A percentile compares a stretch with the other conserved stretches of the same genome.
Conservation (phyloP, 495 filamentous ascomycete species). For the Viridothelium virens region DNA sequence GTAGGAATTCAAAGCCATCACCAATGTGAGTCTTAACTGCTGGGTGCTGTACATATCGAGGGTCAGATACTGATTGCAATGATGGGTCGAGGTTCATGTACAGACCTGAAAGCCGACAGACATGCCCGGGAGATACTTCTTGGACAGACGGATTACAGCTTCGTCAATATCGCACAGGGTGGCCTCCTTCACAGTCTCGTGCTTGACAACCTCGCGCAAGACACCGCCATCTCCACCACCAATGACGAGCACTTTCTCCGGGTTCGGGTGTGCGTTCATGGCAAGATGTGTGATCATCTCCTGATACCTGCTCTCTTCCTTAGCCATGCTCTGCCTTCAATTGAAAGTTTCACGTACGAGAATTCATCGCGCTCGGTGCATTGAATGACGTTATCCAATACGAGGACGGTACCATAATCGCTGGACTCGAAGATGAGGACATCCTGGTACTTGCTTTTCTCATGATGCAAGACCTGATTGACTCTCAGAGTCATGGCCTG, state of each 20-base stretch:
- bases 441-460: conserved; percentile 98
- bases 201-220: conserved; percentile 96
- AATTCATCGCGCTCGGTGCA: conserved; percentile 98
- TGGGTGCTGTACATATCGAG: conserved; percentile 52
- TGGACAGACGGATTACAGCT: conserved; percentile 97
- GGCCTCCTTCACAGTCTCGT: conserved; percentile 81
- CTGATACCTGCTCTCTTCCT: conserved; percentile 60
- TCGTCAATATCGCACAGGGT: conserved; percentile 98
- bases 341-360: conserved; percentile 47
- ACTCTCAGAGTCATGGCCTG: conserved; percentile 99
- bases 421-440: conserved; percentile 96
- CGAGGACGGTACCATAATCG: conserved; percentile 94
- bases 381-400: conserved; percentile 98
- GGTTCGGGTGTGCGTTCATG: conserved; percentile 97
- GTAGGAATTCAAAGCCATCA: conserved; percentile 96
- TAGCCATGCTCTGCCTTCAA: neutral
- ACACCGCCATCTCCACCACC: conserved; percentile 96
- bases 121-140: conserved; percentile 97
- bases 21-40: conserved; percentile 85
- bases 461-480: conserved; percentile 94
- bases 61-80: neutral
- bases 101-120: conserved; percentile 60
- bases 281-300: conserved; percentile 99
- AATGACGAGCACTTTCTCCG: conserved; percentile 96
- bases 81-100: neutral